Base-by-base conservation (phyloP, 108 stramenopile genomes). In the Aurantiochytrium sp. region DNA sequence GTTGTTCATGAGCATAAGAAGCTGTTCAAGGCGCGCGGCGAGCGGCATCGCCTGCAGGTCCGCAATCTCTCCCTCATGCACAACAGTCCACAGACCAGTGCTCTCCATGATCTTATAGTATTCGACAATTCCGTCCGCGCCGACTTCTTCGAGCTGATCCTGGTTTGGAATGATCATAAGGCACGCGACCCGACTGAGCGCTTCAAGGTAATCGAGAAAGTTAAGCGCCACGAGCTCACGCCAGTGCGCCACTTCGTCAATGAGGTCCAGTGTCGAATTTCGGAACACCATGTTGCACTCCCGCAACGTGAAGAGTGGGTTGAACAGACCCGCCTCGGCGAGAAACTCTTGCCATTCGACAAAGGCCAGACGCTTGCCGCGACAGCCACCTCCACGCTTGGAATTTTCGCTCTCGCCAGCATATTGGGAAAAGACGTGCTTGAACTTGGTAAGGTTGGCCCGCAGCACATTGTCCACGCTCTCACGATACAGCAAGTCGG, bases 101-200 rank as follows among this genome's bases (percentile, higher is more conserved):
- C 76, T 83, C 76, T 83, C 76, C 76, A 83, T 83, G 28, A 83
- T 83, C 51, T 83, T 83, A 23, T 83, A 83, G 5, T 83, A 83
- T 18, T 83, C 76, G 6, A 83, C 76, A 35, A 83, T 83, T 12
- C 14, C 12, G 28, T 83, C 76, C n/a, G 76, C 76, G n/a, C 76
- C 76, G 51, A 83, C 76, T 23, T 83, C 76, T 45, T 83, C 76
- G 51, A 83, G 76, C 51, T 83, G 49, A 1, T 53, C 76, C 51
- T 83, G 45, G 45, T 47, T 53, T 3, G 76, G 76, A 83, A 83
- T 83, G 25, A 83, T 28, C 76, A 83, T 83, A 23, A 16, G 4
- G 45, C 49, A 53, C 25, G 76, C 76, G 28, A 53, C 14, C 0
- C 76, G 76, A 55, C 49, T 45, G 51, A 83, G 45, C 12, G 76